These are phyloP conservation scores for Cicer judaicum DNA, from an alignment of 306 rosid genomes.

Conservation along the genomic window DNA sequence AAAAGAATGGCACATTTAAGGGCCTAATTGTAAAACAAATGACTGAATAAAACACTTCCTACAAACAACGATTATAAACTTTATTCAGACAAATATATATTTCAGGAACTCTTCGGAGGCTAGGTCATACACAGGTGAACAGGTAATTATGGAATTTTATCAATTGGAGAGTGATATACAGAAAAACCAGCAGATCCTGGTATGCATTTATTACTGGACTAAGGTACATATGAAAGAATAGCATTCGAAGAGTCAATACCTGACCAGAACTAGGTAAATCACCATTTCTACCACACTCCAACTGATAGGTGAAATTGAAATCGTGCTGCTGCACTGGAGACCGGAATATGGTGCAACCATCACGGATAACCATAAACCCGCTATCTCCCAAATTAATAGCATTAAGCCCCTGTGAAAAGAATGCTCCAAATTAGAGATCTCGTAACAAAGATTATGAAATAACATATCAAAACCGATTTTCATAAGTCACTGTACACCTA, in stretches of 20 bases:
- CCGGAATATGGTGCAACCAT: constrained; percentile 86
- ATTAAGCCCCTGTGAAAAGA: constrained; percentile 70
- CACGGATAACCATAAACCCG: constrained; percentile 94
- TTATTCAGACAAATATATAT: not conserved
- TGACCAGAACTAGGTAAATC: constrained; percentile 99
- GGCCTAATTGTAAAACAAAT: constrained; percentile 4
- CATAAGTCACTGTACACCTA: not conserved
- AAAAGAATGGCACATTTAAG: not conserved
- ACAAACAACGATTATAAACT: constrained; percentile 18
- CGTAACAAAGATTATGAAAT: constrained; percentile 23
- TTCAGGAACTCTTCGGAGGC: not conserved
- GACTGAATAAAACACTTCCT: constrained; percentile 4
- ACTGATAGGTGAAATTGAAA: constrained; percentile 93
- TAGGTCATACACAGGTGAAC: not conserved
- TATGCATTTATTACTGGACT: constrained; percentile 16
- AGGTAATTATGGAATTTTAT: not conserved
- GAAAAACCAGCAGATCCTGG: constrained; percentile 5
- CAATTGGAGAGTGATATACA: constrained; percentile 12
- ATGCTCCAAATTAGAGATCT: constrained; percentile 17
- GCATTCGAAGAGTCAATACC: constrained; percentile 50
- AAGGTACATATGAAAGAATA: constrained; percentile 11
- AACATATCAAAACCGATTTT: constrained; percentile 18
- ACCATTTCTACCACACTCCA: constrained; percentile 74
- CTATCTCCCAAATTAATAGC: constrained; percentile 98
- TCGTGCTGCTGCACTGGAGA: constrained; percentile 98